Percentiles rank a stretch among this genome's conserved stretches.
These are phyloP conservation scores for Lipomyces sp. DNA, from an alignment of 805 yeast genomes.

Conservation along the genomic window DNA sequence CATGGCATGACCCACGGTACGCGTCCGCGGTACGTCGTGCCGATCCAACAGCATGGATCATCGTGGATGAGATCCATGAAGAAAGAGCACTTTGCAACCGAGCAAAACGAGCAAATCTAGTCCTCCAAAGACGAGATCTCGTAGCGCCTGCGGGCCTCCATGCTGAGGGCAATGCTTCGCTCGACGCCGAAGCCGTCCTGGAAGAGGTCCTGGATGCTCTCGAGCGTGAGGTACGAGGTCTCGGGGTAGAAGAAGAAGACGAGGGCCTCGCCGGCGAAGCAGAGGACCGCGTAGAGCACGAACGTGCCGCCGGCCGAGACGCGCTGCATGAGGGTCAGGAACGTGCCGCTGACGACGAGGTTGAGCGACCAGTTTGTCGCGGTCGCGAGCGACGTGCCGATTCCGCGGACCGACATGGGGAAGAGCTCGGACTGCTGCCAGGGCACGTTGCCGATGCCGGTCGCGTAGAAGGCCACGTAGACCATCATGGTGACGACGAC, in stretches of 20 bases:
- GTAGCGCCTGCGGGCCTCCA: constrained; percentile 32
- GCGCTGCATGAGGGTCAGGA: constrained; percentile 86
- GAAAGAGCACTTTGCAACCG: too few relatives aligned
- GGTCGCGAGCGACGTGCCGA: constrained; percentile 87
- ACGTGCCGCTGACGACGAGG: constrained; percentile 81
- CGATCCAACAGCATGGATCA: too few relatives aligned
- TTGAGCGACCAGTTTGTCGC: constrained; percentile 97
- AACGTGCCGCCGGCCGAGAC: constrained; percentile 96
- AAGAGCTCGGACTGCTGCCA: constrained; percentile 97
- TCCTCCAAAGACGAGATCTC: too few relatives aligned
- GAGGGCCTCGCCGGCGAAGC: constrained; percentile 66
- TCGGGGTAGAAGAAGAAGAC: constrained; percentile 89
- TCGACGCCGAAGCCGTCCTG: constrained; percentile 84
- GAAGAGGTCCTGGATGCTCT: constrained; percentile 81
- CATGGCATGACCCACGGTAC: too few relatives aligned
- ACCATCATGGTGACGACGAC: constrained; percentile 80
- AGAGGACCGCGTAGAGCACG: constrained; percentile 79
- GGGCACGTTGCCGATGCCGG: constrained; percentile 95
- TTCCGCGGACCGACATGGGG: constrained; percentile 89
- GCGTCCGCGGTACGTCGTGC: too few relatives aligned
- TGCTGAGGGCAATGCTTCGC: constrained; percentile 55
- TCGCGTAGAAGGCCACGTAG: constrained; percentile 85
- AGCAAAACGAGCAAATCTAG: too few relatives aligned
- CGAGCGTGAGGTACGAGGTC: constrained; percentile 82
- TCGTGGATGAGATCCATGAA: too few relatives aligned